These are phyloP conservation scores for Globisporangium barbulae DNA, from an alignment of 352 stramenopile genomes.

Conservation along the genomic window DNA sequence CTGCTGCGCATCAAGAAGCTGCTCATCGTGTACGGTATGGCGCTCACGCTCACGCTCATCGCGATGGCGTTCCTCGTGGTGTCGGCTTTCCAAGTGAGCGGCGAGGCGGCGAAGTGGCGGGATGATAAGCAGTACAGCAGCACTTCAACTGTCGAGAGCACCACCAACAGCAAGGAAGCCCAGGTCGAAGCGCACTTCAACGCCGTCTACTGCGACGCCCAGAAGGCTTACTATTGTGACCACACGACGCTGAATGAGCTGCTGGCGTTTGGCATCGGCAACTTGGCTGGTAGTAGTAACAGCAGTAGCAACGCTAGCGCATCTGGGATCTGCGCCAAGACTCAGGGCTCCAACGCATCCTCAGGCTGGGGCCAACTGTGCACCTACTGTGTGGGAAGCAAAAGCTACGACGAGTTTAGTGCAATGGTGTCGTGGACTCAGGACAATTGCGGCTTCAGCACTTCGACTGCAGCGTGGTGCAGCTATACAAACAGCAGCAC, in stretches of 20 bases:
- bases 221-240: conserved; percentile 15
- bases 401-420: background rate
- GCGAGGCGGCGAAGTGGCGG: conserved; percentile 3
- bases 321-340: background rate
- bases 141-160: background rate
- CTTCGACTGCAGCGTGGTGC: conserved; percentile 9
- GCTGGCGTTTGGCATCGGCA: background rate
- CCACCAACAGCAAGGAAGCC: conserved; percentile 2
- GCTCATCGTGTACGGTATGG: conserved; percentile 12
- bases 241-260: conserved; percentile 15
- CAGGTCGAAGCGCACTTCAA: conserved; percentile 15
- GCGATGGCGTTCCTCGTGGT: conserved; percentile 13
- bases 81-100: conserved; percentile 14
- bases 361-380: conserved; percentile 11
- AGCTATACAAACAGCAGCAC: background rate
- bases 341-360: conserved; percentile 1
- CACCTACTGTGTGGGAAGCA: background rate
- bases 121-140: background rate
- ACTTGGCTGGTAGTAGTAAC: background rate
- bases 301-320: background rate
- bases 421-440: conserved; percentile 3
- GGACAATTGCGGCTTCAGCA: conserved; percentile 7
- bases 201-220: conserved; percentile 14
- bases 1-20: conserved; percentile 11
- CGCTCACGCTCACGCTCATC: conserved; percentile 10